These are phyloP conservation scores for Moesziomyces globuligerus DNA, from an alignment of 1,284 basidiomycete genomes.

Conservation along the genomic window DNA sequence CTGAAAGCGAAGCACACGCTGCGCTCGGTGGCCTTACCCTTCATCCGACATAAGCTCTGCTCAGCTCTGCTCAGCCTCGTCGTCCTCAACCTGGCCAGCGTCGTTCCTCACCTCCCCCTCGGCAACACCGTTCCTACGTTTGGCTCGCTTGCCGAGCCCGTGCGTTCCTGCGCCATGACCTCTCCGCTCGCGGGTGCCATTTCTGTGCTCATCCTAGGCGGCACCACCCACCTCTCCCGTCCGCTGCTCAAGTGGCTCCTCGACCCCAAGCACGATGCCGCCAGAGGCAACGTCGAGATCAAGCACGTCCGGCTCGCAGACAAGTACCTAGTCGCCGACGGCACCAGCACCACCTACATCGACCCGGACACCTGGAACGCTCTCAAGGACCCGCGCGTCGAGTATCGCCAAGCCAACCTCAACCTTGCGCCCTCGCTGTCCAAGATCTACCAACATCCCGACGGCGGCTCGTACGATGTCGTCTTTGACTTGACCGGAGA, in stretches of 20 bases:
- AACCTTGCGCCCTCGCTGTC: constrained; percentile 22
- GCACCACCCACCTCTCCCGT: constrained; percentile 36
- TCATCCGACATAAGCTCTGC: too few relatives aligned
- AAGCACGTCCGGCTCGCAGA: constrained; percentile 51
- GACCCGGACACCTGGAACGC: constrained; percentile 41
- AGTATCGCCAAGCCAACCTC: constrained; percentile 56
- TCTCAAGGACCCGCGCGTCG: constrained; percentile 46
- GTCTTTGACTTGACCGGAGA: constrained; percentile 59
- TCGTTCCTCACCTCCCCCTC: too few relatives aligned
- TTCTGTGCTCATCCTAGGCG: constrained; percentile 54
- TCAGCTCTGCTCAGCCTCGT: too few relatives aligned
- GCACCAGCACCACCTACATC: constrained; percentile 37
- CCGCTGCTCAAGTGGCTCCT: constrained; percentile 48
- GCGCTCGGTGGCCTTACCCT: too few relatives aligned
- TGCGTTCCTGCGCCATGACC: constrained; percentile 1
- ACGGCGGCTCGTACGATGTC: constrained; percentile 41
- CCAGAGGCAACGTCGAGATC: constrained; percentile 12
- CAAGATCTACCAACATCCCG: constrained; percentile 31
- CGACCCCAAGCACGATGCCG: constrained; percentile 4
- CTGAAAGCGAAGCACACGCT: too few relatives aligned
- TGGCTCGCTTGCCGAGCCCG: not conserved
- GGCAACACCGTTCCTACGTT: too few relatives aligned
- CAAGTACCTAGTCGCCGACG: constrained; percentile 45
- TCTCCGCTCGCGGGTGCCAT: constrained; percentile 19
- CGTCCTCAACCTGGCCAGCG: too few relatives aligned